Base-by-base conservation (phyloP, 495 filamentous ascomycete species). In the Margaritispora aquatica region DNA sequence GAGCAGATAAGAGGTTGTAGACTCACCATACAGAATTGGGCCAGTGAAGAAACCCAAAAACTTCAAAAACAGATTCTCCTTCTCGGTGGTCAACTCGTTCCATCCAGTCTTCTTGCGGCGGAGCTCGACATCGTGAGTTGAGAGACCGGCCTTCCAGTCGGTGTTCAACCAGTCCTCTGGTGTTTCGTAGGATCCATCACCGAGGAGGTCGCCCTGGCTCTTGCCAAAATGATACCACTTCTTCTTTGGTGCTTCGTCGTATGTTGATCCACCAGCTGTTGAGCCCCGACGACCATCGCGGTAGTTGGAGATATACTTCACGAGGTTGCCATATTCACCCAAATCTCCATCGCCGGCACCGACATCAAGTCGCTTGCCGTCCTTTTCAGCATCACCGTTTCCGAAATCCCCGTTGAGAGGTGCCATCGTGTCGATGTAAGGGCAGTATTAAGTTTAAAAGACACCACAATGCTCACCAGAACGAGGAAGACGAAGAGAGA, bases 11-110 rank as follows among this genome's bases (percentile, higher is more conserved):
- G 26, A 7, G 51, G 19, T 20, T 29, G 21, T 36, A 57, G 53
- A 73, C 81, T 70, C 76, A 90, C 88, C 88, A 76, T 90, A 91
- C 54, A 92, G 85, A 76, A 92, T 89, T 60, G 88, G 88, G 69
- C 88, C 88, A 67, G 78, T 84, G 78, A 92, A 92, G 74, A 86
- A 92, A 70, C 84, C 78, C 61, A 91, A 73, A 70, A 92, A 87
- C 75, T 91, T 83, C 58, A 85, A 66, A 72, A 92, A 83, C 75
- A 88, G 74, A 72, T 88, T 89, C 69, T 84, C 83, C 78, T 90
- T 89, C 75, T 90, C 87, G 27, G 86, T 82, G 47, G 74, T 76
- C 67, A 92, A 72, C 69, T 92, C 88, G 72, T 92, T 92, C 73
- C 74, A 90, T 51, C 88, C 88, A 62, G 76, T 80, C 62, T 78